A percentile compares a stretch with the other conserved stretches of the same genome.
These are phyloP conservation scores for Diaporthe sp. DNA, from an alignment of 2,329 filamentous ascomycete species.

Conservation along the genomic window DNA sequence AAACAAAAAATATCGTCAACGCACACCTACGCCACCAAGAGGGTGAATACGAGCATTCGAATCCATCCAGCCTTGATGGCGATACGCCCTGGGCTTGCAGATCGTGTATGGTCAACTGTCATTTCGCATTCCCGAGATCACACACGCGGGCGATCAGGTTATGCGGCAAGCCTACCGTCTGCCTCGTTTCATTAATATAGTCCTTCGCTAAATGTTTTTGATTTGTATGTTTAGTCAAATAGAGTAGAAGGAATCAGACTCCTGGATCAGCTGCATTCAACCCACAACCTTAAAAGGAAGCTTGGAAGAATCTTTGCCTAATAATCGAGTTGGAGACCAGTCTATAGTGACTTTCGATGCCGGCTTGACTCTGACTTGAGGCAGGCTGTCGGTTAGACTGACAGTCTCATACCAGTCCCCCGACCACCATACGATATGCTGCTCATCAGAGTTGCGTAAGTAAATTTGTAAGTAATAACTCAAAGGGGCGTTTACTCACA, in stretches of 20 bases:
- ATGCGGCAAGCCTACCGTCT: neutral
- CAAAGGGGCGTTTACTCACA: neutral
- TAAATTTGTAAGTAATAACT: neutral
- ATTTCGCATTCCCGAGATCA: neutral
- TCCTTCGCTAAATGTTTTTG: neutral
- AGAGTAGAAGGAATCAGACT: neutral
- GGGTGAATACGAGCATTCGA: neutral
- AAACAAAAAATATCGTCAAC: too few species aligned
- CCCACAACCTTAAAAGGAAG: neutral
- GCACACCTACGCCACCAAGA: neutral
- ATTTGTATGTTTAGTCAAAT: neutral
- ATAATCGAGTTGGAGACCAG: neutral
- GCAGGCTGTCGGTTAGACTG: neutral
- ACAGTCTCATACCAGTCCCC: neutral
- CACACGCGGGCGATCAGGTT: neutral
- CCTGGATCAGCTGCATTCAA: neutral
- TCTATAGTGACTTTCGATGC: neutral
- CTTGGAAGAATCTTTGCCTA: neutral
- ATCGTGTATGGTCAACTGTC: neutral
- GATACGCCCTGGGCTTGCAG: neutral
- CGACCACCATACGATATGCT: conserved; percentile 1
- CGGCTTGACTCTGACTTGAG: neutral
- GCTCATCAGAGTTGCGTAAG: neutral
- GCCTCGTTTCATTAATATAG: neutral
- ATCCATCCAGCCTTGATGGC: neutral